Conservation (phyloP, 78 protist species). For the Dictyostelium discoideum region DNA sequence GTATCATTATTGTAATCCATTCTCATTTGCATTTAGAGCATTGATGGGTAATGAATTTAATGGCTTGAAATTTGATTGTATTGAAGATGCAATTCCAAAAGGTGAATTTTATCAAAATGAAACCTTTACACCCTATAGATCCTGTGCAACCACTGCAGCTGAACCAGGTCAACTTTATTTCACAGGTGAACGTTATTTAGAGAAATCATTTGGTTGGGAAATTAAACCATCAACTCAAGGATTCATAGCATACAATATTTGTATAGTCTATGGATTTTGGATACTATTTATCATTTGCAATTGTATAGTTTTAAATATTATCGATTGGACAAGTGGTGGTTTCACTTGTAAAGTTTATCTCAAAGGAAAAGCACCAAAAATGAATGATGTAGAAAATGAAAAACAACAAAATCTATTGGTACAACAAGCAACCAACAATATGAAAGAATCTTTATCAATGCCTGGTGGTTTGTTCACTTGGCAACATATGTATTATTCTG, state of each 20-base stretch:
- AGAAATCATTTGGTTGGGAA: background rate
- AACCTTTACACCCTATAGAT: background rate
- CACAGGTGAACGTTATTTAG: slow-evolving; percentile 48
- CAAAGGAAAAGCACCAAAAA: slow-evolving; percentile 75
- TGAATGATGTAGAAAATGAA: slow-evolving; percentile 47
- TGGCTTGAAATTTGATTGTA: slow-evolving; percentile 10
- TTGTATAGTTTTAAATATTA: slow-evolving; percentile 16
- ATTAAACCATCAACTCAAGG: background rate
- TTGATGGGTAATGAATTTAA: slow-evolving; percentile 57
- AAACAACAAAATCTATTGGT: slow-evolving; percentile 32
- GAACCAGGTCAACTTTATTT: slow-evolving; percentile 10
- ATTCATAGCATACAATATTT: slow-evolving; percentile 16
- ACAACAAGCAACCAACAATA: slow-evolving; percentile 3
- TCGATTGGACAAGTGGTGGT: slow-evolving; percentile 43
- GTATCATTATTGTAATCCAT: slow-evolving; percentile 59
- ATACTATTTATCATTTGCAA: slow-evolving; percentile 1
- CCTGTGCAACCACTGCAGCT: slow-evolving; percentile 22
- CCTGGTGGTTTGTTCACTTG: slow-evolving; percentile 58
- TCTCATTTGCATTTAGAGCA: slow-evolving; percentile 48
- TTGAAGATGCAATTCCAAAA: slow-evolving; percentile 19
- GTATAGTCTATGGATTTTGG: slow-evolving; percentile 32
- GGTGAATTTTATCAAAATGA: background rate
- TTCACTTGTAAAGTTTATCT: slow-evolving; percentile 29
- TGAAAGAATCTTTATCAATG: slow-evolving; percentile 27
- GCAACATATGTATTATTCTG: slow-evolving; percentile 61